Percentiles rank a stretch among this genome's conserved stretches.
phyloP scores from a whole-genome alignment of 177 flowering plant genomes.

The Telopea speciosissima region DNA sequence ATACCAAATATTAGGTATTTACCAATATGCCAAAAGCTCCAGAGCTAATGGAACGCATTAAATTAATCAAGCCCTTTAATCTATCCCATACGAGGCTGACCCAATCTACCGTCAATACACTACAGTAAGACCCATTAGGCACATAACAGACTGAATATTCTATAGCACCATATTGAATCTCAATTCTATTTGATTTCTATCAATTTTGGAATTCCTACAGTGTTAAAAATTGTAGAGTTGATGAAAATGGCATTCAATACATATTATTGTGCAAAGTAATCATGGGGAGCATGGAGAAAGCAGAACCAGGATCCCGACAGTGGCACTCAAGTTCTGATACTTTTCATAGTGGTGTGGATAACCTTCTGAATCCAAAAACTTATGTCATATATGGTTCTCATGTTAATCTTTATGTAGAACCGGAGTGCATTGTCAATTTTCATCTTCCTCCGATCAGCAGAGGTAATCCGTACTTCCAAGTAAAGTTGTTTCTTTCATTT shows the following conservation, averaged over 20 bases:
- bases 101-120: too few relatives aligned
- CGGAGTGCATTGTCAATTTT: constrained; percentile 42
- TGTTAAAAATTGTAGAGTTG: constrained; percentile 23
- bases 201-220: constrained; percentile 25
- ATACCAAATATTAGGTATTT: too few relatives aligned
- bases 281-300: constrained; percentile 49
- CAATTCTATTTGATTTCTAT: neutral
- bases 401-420: constrained; percentile 52
- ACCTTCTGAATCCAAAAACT: constrained; percentile 28
- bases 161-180: neutral
- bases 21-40: too few relatives aligned
- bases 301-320: constrained; percentile 37
- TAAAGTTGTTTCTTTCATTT: too few relatives aligned
- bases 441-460: constrained; percentile 27
- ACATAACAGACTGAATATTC: neutral
- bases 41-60: too few relatives aligned
- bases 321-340: constrained; percentile 38
- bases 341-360: constrained; percentile 57
- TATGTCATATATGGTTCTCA: constrained; percentile 45
- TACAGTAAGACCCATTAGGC: too few relatives aligned
- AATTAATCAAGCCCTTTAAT: too few relatives aligned
- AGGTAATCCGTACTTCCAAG: constrained; percentile 18
- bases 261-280: constrained; percentile 61
- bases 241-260: constrained; percentile 45
- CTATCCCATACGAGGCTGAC: too few relatives aligned